Evolutionary conservation across 2,329 filamentous ascomycete species (phyloP).

Genomic region (Tolypocladium ophioglossoides): DNA sequence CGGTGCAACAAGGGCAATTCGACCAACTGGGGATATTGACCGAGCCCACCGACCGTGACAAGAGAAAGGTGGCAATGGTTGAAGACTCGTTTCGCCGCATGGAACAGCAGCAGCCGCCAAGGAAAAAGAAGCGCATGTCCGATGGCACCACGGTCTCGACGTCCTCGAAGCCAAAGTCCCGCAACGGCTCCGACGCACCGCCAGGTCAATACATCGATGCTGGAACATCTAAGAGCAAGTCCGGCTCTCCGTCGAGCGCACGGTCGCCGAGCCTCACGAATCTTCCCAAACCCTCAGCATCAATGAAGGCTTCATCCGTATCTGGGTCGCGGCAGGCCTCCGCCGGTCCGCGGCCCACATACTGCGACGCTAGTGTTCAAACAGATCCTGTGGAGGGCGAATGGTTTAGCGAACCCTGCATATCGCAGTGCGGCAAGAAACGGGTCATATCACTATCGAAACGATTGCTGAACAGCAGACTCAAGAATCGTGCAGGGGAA

Average conservation of each 20-base stretch:
- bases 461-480: constrained; percentile 38
- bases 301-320: constrained; percentile 16
- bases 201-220: constrained; percentile 38
- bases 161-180: constrained; percentile 28
- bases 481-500: constrained; percentile 30
- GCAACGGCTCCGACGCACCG: constrained; percentile 24
- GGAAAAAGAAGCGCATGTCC: constrained; percentile 53
- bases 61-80: constrained; percentile 55
- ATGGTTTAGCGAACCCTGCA: constrained; percentile 34
- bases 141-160: constrained; percentile 33
- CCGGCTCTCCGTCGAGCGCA: constrained; percentile 36
- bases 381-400: constrained; percentile 43
- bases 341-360: constrained; percentile 27
- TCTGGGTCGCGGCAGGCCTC: constrained; percentile 27
- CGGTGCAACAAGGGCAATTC: constrained; percentile 47
- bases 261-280: constrained; percentile 25
- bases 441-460: constrained; percentile 43
- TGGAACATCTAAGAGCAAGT: constrained; percentile 42
- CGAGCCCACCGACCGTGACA: constrained; percentile 55
- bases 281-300: constrained; percentile 14
- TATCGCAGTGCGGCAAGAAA: constrained; percentile 29
- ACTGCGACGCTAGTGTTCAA: constrained; percentile 41
- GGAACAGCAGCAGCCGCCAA: constrained; percentile 45
- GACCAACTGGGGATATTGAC: constrained; percentile 50
- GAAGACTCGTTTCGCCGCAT: constrained; percentile 54